Base-by-base conservation (phyloP, 257 asterid species). In the Przewalskia tangutica region DNA sequence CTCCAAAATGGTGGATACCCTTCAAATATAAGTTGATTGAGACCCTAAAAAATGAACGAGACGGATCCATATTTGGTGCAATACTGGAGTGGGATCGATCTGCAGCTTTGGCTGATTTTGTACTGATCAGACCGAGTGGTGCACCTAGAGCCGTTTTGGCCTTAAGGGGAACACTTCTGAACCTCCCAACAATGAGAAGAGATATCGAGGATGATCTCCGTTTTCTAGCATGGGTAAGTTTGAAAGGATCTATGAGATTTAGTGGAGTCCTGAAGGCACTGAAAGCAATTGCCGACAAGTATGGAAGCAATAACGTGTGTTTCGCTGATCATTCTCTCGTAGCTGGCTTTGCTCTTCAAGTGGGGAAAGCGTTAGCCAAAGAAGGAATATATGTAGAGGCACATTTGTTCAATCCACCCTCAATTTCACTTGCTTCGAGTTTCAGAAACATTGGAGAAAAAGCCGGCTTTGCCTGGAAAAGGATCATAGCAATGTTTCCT, bases 1-100 rank as follows among this genome's bases (percentile, higher is more conserved):
- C 99, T 62, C 98, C 99, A 2, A 93, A 96, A 83, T 96, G 99
- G 99, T 94, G 98, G 98, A 91, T 79, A 32, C 98, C 99, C 0
- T 96, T 94, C 85, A 96, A 93, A 90, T 96, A 94, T 95, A 94
- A 90, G 73, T 85, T 94, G 16, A 94, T 85, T 0, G 91, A 96
- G 55, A 92, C 90, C 32, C 86, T 96, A 14, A 85, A 88, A 23
- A 98, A 96, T 51, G 97, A 94, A 86, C 87, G 99, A 83, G 99
- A 96, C 16, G 98, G 98, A 70, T 96, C 99, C 11, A 87, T 94
- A 79, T 96, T 93, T 51, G 98, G 99, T 7, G 99, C 97, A 6
- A 86, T 96, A 20, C 89, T 96, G 16, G 98, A 93, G 82, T 96
- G 99, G 99, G 99, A 96, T 62, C 90, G 98, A 16, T 86, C 94